A percentile compares a stretch with the other conserved stretches of the same genome.
Conservation (phyloP, 1,284 basidiomycete species). For the Ustilago vetiveriae region DNA sequence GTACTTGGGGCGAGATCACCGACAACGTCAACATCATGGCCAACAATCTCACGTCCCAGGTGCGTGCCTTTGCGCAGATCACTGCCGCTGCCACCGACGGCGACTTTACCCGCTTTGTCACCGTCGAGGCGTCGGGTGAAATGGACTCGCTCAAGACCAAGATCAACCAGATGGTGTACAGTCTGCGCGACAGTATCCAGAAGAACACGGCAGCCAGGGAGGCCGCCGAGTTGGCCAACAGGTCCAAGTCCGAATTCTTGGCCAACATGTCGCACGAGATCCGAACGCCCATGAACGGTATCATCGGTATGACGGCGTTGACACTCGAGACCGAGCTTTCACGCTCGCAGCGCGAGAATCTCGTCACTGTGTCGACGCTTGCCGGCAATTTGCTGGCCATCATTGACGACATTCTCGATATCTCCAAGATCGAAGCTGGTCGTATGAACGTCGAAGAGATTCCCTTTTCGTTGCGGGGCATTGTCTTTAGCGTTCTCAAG, state of each 20-base stretch:
- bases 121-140: constrained; percentile 96
- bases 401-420: constrained; percentile 72
- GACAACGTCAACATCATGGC: constrained; percentile 71
- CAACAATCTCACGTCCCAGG: constrained; percentile 95
- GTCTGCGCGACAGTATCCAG: constrained; percentile 94
- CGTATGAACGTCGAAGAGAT: constrained; percentile 99
- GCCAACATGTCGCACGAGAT: constrained; percentile 68
- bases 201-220: constrained; percentile 98
- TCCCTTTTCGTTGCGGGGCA: constrained; percentile 94
- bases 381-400: constrained; percentile 93
- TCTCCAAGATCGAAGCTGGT: constrained; percentile 79
- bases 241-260: constrained; percentile 91
- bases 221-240: constrained; percentile 90
- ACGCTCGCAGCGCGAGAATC: constrained; percentile 88
- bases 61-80: constrained; percentile 98
- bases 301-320: constrained; percentile 99
- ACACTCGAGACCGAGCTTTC: constrained; percentile 93
- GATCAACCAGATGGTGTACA: constrained; percentile 99
- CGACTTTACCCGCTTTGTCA: constrained; percentile 98
- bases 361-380: constrained; percentile 93
- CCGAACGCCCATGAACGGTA: constrained; percentile 72
- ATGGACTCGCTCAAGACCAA: constrained; percentile 99
- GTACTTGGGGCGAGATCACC: constrained; percentile 99
- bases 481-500: constrained; percentile 97
- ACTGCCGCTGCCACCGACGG: constrained; percentile 98